These are phyloP conservation scores for Ensete glaucum DNA, from an alignment of 176 grass and related monocot genomes.

Conservation along the genomic window DNA sequence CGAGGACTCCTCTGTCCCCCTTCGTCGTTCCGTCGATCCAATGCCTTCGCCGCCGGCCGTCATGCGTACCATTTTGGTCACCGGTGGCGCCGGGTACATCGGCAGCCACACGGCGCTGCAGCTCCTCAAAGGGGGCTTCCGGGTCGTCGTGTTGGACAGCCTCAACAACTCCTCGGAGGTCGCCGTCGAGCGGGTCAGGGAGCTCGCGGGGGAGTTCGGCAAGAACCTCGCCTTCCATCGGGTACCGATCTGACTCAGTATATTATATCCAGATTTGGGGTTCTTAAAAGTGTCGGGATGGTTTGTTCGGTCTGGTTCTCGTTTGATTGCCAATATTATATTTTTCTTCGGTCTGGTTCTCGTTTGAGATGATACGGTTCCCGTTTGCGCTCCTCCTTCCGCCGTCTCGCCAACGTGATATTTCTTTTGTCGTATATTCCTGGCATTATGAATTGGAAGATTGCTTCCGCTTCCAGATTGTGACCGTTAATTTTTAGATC, in stretches of 20 bases:
- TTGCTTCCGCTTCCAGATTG: background rate
- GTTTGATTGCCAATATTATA: background rate
- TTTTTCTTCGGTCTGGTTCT: background rate
- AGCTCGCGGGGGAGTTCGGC: slow-evolving; percentile 48
- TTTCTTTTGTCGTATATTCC: background rate
- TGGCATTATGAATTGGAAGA: background rate
- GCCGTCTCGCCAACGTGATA: background rate
- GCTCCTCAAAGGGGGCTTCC: slow-evolving; percentile 64
- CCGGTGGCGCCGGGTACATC: slow-evolving; percentile 95
- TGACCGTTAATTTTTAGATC: background rate
- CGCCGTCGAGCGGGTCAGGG: slow-evolving; percentile 43
- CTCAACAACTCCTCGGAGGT: slow-evolving; percentile 84
- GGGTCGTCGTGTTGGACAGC: slow-evolving; percentile 69
- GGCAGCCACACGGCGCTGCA: slow-evolving; percentile 96
- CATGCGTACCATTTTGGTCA: slow-evolving; percentile 58
- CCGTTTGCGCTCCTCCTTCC: background rate
- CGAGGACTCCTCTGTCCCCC: background rate
- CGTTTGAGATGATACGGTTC: background rate
- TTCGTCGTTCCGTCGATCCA: background rate
- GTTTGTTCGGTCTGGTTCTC: background rate
- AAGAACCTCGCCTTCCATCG: slow-evolving; percentile 69
- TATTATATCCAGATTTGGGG: background rate
- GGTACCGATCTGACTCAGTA: slow-evolving; percentile 19
- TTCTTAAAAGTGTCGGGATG: too few species aligned
- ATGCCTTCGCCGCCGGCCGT: slow-evolving; percentile 19